Conservation (phyloP, 148 eudicot species). For the Nyssa sinensis region DNA sequence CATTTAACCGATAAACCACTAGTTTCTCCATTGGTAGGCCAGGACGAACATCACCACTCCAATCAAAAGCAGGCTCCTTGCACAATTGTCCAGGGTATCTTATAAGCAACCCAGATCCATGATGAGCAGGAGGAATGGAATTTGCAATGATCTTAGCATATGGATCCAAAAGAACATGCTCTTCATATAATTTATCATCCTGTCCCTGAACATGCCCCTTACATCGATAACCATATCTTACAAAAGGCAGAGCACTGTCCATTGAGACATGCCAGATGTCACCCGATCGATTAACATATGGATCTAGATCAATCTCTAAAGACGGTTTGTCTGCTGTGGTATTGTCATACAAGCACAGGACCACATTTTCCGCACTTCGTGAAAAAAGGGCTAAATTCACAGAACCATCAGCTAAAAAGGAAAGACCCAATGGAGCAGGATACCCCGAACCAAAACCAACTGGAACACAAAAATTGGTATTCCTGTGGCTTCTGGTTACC, state of each 20-base stretch:
- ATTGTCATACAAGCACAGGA: slow-evolving; percentile 69
- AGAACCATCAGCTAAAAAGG: slow-evolving; percentile 56
- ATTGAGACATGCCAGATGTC: slow-evolving; percentile 87
- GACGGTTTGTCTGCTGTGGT: slow-evolving; percentile 49
- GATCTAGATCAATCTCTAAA: slow-evolving; percentile 87
- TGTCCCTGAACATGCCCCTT: slow-evolving; percentile 29
- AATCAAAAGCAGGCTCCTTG: slow-evolving; percentile 58
- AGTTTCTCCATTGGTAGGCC: slow-evolving; percentile 69
- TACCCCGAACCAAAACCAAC: slow-evolving; percentile 77
- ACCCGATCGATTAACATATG: slow-evolving; percentile 85
- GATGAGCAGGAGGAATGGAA: not conserved
- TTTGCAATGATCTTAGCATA: slow-evolving; percentile 61
- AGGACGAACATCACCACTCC: slow-evolving; percentile 69
- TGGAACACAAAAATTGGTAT: slow-evolving; percentile 69
- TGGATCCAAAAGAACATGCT: slow-evolving; percentile 69
- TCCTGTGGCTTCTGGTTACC: slow-evolving; percentile 54
- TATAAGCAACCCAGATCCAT: slow-evolving; percentile 21
- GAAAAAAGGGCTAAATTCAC: slow-evolving; percentile 81
- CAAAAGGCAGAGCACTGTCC: slow-evolving; percentile 44
- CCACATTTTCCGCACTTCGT: slow-evolving; percentile 55
- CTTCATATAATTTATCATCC: slow-evolving; percentile 7
- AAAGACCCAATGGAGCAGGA: slow-evolving; percentile 76
- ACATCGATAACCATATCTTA: slow-evolving; percentile 81
- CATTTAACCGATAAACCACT: slow-evolving; percentile 74
- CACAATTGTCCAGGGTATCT: slow-evolving; percentile 46